These are phyloP conservation scores for Kodamaea sagamina DNA, from an alignment of 805 yeast species.

Conservation along the genomic window DNA sequence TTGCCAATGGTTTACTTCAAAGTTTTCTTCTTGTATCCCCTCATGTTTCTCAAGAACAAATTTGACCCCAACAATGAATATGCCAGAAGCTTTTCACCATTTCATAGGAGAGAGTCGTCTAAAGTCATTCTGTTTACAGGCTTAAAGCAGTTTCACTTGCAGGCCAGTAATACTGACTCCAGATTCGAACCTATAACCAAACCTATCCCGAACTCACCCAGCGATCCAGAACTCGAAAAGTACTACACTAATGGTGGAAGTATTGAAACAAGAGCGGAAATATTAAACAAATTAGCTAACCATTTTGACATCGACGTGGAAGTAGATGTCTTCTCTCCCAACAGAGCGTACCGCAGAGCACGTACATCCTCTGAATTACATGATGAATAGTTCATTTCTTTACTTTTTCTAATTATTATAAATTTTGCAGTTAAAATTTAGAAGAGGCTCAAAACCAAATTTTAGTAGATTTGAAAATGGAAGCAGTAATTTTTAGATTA, in stretches of 20 bases:
- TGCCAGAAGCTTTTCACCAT: background rate
- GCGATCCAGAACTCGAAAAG: slow-evolving; percentile 7
- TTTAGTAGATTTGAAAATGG: slow-evolving; percentile 6
- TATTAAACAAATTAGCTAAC: slow-evolving; percentile 9
- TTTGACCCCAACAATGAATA: background rate
- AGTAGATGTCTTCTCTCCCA: slow-evolving; percentile 3
- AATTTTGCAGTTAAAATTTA: slow-evolving; percentile 1
- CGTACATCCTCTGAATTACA: slow-evolving; percentile 2
- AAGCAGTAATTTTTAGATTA: background rate
- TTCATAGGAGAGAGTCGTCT: background rate
- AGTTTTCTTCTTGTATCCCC: slow-evolving; percentile 13
- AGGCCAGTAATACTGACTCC: slow-evolving; percentile 2
- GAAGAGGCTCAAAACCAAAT: background rate
- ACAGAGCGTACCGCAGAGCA: slow-evolving; percentile 3
- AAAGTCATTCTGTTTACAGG: slow-evolving; percentile 10
- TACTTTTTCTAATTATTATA: background rate
- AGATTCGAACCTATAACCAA: background rate
- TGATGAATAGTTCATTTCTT: background rate
- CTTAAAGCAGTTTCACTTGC: slow-evolving; percentile 10
- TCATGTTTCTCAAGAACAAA: slow-evolving; percentile 5
- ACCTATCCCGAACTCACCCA: background rate
- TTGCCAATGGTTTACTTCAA: slow-evolving; percentile 25
- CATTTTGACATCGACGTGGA: slow-evolving; percentile 13
- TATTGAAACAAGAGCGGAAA: slow-evolving; percentile 10
- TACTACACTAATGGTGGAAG: slow-evolving; percentile 6